A percentile compares a stretch with the other conserved stretches of the same genome.
phyloP scores from a whole-genome alignment of 2,329 filamentous ascomycete species.

The Tolypocladium guangdongense region DNA sequence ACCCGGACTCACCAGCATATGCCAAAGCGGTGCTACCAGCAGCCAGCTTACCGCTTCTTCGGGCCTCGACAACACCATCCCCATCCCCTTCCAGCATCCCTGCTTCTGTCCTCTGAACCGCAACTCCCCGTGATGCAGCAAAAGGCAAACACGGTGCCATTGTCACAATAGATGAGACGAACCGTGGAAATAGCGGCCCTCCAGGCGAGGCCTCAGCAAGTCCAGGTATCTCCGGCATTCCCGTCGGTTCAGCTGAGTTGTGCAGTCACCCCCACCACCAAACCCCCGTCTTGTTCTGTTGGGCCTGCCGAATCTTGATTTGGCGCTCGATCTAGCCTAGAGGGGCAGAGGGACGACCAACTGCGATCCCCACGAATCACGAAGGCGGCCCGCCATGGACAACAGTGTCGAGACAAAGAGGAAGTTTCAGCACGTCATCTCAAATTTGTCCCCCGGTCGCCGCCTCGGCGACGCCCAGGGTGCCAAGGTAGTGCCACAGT shows the following conservation, averaged over 20 bases:
- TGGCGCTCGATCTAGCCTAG: neutral
- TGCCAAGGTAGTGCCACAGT: too few relatives aligned
- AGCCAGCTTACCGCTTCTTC: neutral
- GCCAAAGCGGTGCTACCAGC: neutral
- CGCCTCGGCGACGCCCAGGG: neutral
- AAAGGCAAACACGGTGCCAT: neutral
- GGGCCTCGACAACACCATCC: neutral
- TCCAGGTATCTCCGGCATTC: neutral
- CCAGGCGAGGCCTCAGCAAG: neutral
- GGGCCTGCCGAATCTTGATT: slow-evolving; percentile 6
- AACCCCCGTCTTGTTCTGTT: neutral
- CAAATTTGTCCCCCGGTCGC: neutral
- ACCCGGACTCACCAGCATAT: neutral
- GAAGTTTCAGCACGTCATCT: neutral
- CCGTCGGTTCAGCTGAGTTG: slow-evolving; percentile 2
- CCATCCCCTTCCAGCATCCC: neutral
- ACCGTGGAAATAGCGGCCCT: neutral
- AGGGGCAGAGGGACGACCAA: too few relatives aligned
- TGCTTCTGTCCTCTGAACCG: neutral
- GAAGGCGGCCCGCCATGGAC: neutral
- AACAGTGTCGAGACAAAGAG: neutral
- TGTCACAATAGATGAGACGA: neutral
- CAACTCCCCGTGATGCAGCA: neutral
- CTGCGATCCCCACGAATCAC: neutral
- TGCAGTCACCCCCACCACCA: neutral